Percentiles rank a stretch among this genome's conserved stretches.
These are phyloP conservation scores for Alternaria gaisen DNA, from an alignment of 2,329 filamentous ascomycete genomes.

Conservation along the genomic window DNA sequence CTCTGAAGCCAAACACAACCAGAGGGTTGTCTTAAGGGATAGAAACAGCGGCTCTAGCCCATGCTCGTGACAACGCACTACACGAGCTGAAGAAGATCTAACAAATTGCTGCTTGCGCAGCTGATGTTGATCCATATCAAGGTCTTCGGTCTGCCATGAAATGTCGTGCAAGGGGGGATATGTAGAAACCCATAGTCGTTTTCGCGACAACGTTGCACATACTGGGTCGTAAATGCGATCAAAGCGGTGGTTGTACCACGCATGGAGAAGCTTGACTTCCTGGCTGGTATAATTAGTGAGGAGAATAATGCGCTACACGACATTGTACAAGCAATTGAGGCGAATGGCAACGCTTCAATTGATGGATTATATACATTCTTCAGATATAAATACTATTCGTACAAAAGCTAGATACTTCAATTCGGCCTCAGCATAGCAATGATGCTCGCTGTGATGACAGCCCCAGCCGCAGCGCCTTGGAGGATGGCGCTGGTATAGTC, in stretches of 20 bases:
- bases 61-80: background rate
- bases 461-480: slow-evolving; percentile 56
- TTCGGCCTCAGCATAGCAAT: slow-evolving; percentile 35
- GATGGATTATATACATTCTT: background rate
- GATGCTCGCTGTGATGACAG: slow-evolving; percentile 42
- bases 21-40: background rate
- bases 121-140: background rate
- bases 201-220: background rate
- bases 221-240: background rate
- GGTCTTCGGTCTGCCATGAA: background rate
- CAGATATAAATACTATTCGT: slow-evolving; percentile 8
- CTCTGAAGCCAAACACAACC: background rate
- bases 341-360: background rate
- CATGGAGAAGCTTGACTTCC: background rate
- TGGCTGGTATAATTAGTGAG: background rate
- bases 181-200: background rate
- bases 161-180: background rate
- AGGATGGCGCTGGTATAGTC: slow-evolving; percentile 57
- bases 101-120: background rate
- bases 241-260: background rate
- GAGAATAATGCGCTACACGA: background rate
- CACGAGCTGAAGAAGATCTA: background rate
- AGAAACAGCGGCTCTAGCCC: background rate
- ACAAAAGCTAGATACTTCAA: slow-evolving; percentile 16
- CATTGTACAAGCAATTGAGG: background rate